These are phyloP conservation scores for Pleurotus platypus DNA, from an alignment of 768 basidiomycete species.

Conservation along the genomic window DNA sequence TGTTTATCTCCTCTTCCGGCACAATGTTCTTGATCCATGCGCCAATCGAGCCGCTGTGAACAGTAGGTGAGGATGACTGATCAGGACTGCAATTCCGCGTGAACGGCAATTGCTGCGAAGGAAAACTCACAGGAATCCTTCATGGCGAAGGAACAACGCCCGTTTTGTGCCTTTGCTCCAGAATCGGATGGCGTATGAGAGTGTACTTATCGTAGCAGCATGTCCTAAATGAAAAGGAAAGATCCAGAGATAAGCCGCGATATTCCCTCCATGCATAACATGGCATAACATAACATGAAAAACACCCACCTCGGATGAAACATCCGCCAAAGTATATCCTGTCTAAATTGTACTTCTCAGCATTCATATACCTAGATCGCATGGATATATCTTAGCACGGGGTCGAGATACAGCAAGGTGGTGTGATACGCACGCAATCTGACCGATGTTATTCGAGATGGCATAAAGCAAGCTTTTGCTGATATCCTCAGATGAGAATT, in stretches of 20 bases:
- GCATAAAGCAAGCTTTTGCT: slow-evolving; percentile 93
- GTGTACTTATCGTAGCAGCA: slow-evolving; percentile 92
- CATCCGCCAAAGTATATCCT: slow-evolving; percentile 99
- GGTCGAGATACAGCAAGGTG: too few relatives aligned
- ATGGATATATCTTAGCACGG: too few relatives aligned
- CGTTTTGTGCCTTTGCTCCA: slow-evolving; percentile 98
- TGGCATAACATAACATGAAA: background rate
- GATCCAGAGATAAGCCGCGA: slow-evolving; percentile 9
- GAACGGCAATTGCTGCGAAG: slow-evolving; percentile 9
- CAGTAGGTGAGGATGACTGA: too few relatives aligned
- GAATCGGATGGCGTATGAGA: slow-evolving; percentile 98
- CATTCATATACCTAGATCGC: slow-evolving; percentile 88
- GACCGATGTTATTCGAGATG: slow-evolving; percentile 98
- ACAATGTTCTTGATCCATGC: slow-evolving; percentile 98
- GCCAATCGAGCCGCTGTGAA: slow-evolving; percentile 79
- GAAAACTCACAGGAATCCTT: slow-evolving; percentile 87
- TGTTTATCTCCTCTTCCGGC: slow-evolving; percentile 24
- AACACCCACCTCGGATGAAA: slow-evolving; percentile 85
- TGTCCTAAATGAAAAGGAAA: slow-evolving; percentile 64
- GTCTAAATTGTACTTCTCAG: slow-evolving; percentile 95
- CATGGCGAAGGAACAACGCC: slow-evolving; percentile 94
- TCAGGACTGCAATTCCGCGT: too few relatives aligned
- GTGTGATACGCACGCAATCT: slow-evolving; percentile 84
- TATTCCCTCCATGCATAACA: background rate
- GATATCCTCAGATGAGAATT: slow-evolving; percentile 89